A percentile compares a stretch with the other conserved stretches of the same genome.
phyloP scores from a whole-genome alignment of 78 protist genomes.

The Monocercomonoides exilis region DNA sequence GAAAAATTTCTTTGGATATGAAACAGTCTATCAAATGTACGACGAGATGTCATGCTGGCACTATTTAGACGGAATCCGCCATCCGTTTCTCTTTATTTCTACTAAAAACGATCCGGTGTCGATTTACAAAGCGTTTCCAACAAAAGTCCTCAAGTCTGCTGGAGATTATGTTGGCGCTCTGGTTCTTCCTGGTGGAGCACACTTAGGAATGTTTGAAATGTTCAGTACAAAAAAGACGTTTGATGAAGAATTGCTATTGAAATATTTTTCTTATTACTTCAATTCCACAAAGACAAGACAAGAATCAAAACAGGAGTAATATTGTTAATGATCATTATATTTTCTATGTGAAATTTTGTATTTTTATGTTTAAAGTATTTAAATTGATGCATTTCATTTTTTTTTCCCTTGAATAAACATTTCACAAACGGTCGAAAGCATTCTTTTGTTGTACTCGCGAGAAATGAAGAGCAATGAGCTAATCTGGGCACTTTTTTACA shows the following conservation, averaged over 20 bases:
- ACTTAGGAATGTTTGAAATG: neutral
- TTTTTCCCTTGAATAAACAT: too few relatives aligned
- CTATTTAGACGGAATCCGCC: neutral
- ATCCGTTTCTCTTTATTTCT: neutral
- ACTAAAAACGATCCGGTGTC: neutral
- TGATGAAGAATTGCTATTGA: neutral
- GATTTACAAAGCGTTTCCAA: neutral
- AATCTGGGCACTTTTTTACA: too few relatives aligned
- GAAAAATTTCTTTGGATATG: neutral
- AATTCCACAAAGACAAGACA: too few relatives aligned
- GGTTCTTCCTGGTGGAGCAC: neutral
- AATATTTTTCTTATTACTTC: neutral
- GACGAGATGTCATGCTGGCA: neutral
- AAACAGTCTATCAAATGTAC: neutral
- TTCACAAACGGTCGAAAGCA: too few relatives aligned
- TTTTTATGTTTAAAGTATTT: too few relatives aligned
- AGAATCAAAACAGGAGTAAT: too few relatives aligned
- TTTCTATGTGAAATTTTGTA: too few relatives aligned
- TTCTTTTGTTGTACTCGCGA: too few relatives aligned
- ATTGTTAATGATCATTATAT: too few relatives aligned
- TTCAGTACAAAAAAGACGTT: neutral
- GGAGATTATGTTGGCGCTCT: neutral
- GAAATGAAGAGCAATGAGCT: too few relatives aligned
- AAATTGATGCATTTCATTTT: too few relatives aligned
- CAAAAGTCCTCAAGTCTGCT: neutral